A percentile compares a stretch with the other conserved stretches of the same genome.
These are phyloP conservation scores for Aureobasidium sp. DNA, from an alignment of 2,329 filamentous ascomycete genomes.

Conservation along the genomic window DNA sequence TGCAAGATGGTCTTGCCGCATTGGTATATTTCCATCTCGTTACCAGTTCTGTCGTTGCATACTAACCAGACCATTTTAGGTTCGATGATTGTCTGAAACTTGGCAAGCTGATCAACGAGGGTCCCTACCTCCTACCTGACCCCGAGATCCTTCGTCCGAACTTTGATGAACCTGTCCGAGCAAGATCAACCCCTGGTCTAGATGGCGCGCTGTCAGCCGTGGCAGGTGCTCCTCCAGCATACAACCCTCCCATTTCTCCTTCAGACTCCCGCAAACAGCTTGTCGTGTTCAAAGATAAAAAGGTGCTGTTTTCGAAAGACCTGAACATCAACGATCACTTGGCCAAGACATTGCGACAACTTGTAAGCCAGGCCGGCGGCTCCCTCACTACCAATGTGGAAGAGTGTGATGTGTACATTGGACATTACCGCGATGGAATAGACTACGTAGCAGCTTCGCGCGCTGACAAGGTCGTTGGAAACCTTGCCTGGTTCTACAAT, in stretches of 20 bases:
- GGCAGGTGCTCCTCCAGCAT: slow-evolving; percentile 33
- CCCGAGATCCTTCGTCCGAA: slow-evolving; percentile 62
- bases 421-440: slow-evolving; percentile 74
- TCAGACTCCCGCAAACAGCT: slow-evolving; percentile 46
- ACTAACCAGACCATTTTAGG: neutral
- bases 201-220: slow-evolving; percentile 57
- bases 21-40: slow-evolving; percentile 45
- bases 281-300: slow-evolving; percentile 69
- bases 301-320: slow-evolving; percentile 70
- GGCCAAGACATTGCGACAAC: slow-evolving; percentile 57
- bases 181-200: slow-evolving; percentile 42
- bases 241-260: slow-evolving; percentile 32
- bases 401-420: slow-evolving; percentile 75
- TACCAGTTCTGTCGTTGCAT: no score
- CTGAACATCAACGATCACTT: slow-evolving; percentile 63
- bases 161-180: slow-evolving; percentile 21
- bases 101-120: slow-evolving; percentile 82
- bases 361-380: slow-evolving; percentile 68
- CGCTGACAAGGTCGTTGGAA: slow-evolving; percentile 76
- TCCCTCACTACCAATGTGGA: slow-evolving; percentile 57
- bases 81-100: slow-evolving; percentile 95
- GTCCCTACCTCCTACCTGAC: slow-evolving; percentile 77
- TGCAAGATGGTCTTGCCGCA: slow-evolving; percentile 87
- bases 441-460: slow-evolving; percentile 73
- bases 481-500: slow-evolving; percentile 88